A percentile compares a stretch with the other conserved stretches of the same genome.
Evolutionary conservation across 106 monocot genomes (phyloP).

Genomic region (Allium fistulosum): DNA sequence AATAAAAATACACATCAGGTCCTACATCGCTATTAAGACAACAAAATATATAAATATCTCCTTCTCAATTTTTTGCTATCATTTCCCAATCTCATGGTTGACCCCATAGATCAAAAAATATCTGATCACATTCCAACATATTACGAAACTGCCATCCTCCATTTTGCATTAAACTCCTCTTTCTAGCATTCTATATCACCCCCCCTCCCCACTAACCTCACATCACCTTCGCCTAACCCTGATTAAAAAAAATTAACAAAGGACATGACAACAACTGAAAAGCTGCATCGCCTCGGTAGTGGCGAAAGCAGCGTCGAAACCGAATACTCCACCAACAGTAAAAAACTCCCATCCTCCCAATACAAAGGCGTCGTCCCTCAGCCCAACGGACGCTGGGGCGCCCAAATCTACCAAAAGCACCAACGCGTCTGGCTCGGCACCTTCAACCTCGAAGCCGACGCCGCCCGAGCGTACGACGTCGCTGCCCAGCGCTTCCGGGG

Average conservation of each 20-base stretch:
- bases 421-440: constrained; percentile 77
- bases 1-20: no score
- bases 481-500: constrained; percentile 69
- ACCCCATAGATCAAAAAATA: neutral
- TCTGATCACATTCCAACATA: neutral
- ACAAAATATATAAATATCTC: no score
- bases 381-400: constrained; percentile 80
- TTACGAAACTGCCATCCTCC: constrained; percentile 1
- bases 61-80: no score
- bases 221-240: neutral
- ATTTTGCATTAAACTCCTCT: no score
- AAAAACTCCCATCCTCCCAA: constrained; percentile 56
- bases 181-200: neutral
- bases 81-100: neutral
- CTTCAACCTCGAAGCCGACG: constrained; percentile 47
- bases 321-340: neutral
- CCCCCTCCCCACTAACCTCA: neutral
- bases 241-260: no score
- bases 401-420: constrained; percentile 84
- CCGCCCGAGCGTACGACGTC: constrained; percentile 53
- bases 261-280: no score
- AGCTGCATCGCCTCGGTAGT: constrained; percentile 8
- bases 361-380: constrained; percentile 80
- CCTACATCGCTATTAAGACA: no score
- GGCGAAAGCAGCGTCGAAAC: constrained; percentile 11